Conservation (phyloP, 192 early-diverging fungal species). For the Coemansia guatemalensis region DNA sequence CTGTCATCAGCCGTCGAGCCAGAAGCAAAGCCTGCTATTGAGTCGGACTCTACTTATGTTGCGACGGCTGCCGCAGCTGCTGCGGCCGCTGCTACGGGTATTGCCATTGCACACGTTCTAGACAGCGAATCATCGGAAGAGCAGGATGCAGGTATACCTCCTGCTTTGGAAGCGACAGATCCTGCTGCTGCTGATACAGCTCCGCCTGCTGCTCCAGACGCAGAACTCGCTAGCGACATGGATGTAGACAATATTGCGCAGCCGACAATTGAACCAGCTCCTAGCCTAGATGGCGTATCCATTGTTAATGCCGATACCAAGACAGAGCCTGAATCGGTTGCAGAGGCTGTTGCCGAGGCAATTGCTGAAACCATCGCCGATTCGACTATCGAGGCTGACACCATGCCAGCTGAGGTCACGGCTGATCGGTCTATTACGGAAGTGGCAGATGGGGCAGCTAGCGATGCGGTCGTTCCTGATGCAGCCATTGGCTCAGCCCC, state of each 20-base stretch:
- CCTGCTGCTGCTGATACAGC: conserved; percentile 2
- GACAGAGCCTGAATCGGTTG: conserved; percentile 1
- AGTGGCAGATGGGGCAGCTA: background rate
- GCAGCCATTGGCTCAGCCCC: background rate
- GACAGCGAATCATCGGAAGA: background rate
- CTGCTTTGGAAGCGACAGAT: background rate
- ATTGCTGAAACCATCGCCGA: conserved; percentile 5
- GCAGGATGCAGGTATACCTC: background rate
- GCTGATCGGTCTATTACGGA: background rate
- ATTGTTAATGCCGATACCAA: background rate
- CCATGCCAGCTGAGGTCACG: background rate
- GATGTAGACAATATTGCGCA: background rate
- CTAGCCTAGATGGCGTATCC: background rate
- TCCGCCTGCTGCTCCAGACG: conserved; percentile 2
- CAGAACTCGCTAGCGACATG: conserved; percentile 7
- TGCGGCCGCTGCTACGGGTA: background rate
- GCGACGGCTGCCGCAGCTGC: background rate
- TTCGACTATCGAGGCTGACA: background rate
- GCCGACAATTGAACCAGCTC: background rate
- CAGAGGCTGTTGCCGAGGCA: conserved; percentile 10
- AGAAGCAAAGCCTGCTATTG: background rate
- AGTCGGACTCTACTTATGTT: background rate
- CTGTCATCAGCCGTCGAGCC: background rate
- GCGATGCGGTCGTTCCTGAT: background rate
- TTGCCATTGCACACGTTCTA: conserved; percentile 3